Percentiles rank a stretch among this genome's conserved stretches.
Evolutionary conservation across 2,329 filamentous ascomycete species (phyloP).

Genomic region (Pestalotiopsis sp.): DNA sequence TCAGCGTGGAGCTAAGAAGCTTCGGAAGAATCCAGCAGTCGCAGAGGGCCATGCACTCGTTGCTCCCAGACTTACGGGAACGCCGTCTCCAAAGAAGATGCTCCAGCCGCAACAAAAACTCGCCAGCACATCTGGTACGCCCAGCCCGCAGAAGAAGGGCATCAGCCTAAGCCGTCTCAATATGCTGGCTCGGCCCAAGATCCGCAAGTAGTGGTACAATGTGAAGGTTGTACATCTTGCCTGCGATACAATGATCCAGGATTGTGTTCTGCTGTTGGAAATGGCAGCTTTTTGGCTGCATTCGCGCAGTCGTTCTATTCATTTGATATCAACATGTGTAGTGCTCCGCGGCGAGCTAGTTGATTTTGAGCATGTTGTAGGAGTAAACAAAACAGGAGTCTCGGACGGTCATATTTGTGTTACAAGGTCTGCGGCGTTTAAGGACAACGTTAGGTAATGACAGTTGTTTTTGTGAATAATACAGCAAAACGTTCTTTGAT

Average conservation of each 20-base stretch:
- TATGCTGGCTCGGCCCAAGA: slow-evolving; percentile 64
- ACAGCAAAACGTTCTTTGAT: background rate
- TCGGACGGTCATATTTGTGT: background rate
- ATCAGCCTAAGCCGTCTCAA: slow-evolving; percentile 63
- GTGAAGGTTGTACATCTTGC: slow-evolving; percentile 15
- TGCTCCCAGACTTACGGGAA: slow-evolving; percentile 42
- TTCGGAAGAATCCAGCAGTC: slow-evolving; percentile 49
- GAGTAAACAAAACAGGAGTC: background rate
- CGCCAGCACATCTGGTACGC: slow-evolving; percentile 25
- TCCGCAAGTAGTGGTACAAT: slow-evolving; percentile 41
- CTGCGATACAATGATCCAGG: background rate
- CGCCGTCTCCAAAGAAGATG: slow-evolving; percentile 36
- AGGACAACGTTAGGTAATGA: background rate
- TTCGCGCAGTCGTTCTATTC: background rate
- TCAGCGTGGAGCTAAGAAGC: slow-evolving; percentile 60
- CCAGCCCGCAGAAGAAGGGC: slow-evolving; percentile 50
- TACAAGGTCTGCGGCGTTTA: background rate
- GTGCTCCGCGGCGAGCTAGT: background rate
- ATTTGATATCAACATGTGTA: background rate
- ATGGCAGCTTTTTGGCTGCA: background rate
- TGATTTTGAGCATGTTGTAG: background rate
- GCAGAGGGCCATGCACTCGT: slow-evolving; percentile 43
- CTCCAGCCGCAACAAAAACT: slow-evolving; percentile 20
- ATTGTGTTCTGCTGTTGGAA: background rate
- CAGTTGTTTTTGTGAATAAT: background rate